Conservation (phyloP, 441 rosid species). For the Omphalea diandra region DNA sequence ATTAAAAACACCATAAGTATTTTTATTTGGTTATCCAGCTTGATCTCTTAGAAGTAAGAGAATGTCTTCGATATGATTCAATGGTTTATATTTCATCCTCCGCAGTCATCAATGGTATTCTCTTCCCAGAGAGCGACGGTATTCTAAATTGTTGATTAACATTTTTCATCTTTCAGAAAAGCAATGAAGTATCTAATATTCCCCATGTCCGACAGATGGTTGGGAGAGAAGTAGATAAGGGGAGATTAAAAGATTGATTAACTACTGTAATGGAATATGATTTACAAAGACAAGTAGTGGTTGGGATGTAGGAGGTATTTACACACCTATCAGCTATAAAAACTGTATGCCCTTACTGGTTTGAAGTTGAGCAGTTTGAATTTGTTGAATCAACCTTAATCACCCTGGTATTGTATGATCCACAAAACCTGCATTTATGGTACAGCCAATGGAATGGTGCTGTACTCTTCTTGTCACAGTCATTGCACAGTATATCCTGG, state of each 20-base stretch:
- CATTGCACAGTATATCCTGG: constrained; percentile 89
- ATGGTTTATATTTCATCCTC: too few relatives aligned
- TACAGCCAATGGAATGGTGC: constrained; percentile 91
- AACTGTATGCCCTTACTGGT: constrained; percentile 18
- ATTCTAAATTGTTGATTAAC: too few relatives aligned
- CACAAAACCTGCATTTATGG: constrained; percentile 77
- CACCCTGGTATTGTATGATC: constrained; percentile 91
- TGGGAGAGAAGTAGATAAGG: not conserved
- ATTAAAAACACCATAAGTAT: too few relatives aligned
- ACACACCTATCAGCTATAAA: constrained; percentile 21
- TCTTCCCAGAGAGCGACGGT: too few relatives aligned
- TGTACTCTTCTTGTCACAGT: constrained; percentile 73
- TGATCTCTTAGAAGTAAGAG: too few relatives aligned
- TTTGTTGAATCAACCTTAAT: constrained; percentile 48
- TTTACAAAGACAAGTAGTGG: constrained; percentile 10
- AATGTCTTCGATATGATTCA: too few relatives aligned
- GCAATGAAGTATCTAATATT: too few relatives aligned
- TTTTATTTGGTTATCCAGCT: too few relatives aligned
- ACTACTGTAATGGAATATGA: constrained; percentile 10
- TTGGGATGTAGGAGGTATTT: constrained; percentile 10
- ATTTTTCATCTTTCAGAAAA: too few relatives aligned
- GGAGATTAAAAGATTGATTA: constrained; percentile 15
- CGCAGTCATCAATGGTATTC: too few relatives aligned
- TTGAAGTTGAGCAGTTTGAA: constrained; percentile 38
- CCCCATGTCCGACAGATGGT: too few relatives aligned